Evolutionary conservation across 768 basidiomycete genomes (phyloP).

Genomic region (Agaricus blazei): DNA sequence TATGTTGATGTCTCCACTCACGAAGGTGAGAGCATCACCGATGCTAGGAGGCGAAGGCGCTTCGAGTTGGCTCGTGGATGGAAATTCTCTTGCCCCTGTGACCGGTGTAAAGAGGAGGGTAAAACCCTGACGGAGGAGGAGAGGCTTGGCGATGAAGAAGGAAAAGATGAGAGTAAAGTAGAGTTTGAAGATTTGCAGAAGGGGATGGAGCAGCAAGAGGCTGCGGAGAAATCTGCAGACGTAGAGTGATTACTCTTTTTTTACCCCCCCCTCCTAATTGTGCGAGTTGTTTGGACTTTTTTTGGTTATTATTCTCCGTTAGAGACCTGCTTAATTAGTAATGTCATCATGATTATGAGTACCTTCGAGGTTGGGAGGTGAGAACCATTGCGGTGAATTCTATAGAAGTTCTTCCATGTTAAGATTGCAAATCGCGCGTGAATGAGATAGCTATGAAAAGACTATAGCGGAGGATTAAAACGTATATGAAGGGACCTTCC

Average conservation of each 20-base stretch:
- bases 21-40: conserved; percentile 43
- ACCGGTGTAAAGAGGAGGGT: conserved; percentile 56
- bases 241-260: neutral
- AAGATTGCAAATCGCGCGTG: too few relatives aligned
- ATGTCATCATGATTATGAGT: too few relatives aligned
- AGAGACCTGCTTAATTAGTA: too few relatives aligned
- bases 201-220: neutral
- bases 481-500: too few relatives aligned
- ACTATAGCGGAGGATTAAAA: too few relatives aligned
- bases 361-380: too few relatives aligned
- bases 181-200: conserved; percentile 23
- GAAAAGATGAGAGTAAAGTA: conserved; percentile 48
- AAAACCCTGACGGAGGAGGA: conserved; percentile 28
- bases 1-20: conserved; percentile 66
- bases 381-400: too few relatives aligned
- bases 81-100: conserved; percentile 74
- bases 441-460: too few relatives aligned
- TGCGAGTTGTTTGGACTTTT: too few relatives aligned
- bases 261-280: too few relatives aligned
- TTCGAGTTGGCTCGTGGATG: conserved; percentile 76
- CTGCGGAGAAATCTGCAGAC: neutral
- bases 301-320: too few relatives aligned
- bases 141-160: conserved; percentile 27
- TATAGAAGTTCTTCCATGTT: too few relatives aligned
- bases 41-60: conserved; percentile 61